Base-by-base conservation (phyloP, 2,329 filamentous ascomycete species). In the Talaromyces sp. region DNA sequence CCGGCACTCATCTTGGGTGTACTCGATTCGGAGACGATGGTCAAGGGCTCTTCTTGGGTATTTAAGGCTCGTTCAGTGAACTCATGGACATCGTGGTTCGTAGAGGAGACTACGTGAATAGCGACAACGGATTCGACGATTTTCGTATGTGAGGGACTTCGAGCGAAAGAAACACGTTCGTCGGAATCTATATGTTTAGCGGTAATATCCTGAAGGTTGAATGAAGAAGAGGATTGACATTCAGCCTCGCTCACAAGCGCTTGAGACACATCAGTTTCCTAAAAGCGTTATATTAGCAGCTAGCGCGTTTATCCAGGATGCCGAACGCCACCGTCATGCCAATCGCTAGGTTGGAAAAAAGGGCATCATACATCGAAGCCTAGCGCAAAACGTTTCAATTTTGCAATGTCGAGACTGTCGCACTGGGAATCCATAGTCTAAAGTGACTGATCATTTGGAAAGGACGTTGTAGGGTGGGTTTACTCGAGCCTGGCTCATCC, bases 311-410 rank as follows among this genome's bases (percentile, higher is more conserved):
- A 67, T 66, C 68, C 69, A 69, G 70, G 64, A 65, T 68, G 65
- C 40, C 65, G 65, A 58, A 69, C 67, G 68, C 69, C 68, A 70
- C 69, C 68, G 64, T 46, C 28, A 59, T 55, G 58, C 58, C 35
- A 59, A 67, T 68, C 64, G 23, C 31, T 18, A 59, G 39, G 40
- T 16, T n/a, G 33, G 33, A 39, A 31, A 37, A 39, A 25, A 55
- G n/a, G 37, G 60, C 54, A n/a, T 40, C 76, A 71, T 70, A 79
- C 69, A 61, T 65, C 71, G 67, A 74, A 68, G 23, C 73, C 74
- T 66, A 79, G 70, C 69, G 75, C 76, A 70, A 73, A 72, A 68
- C 74, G 75, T 75, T 77, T 75, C 64, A 78, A 65, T 65, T 72
- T 71, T 58, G 68, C 70, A 42, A 79, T 72, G 61, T 79, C 76